A percentile compares a stretch with the other conserved stretches of the same genome.
phyloP scores from a whole-genome alignment of 2,329 filamentous ascomycete species.

The Colletotrichum tropicicola region DNA sequence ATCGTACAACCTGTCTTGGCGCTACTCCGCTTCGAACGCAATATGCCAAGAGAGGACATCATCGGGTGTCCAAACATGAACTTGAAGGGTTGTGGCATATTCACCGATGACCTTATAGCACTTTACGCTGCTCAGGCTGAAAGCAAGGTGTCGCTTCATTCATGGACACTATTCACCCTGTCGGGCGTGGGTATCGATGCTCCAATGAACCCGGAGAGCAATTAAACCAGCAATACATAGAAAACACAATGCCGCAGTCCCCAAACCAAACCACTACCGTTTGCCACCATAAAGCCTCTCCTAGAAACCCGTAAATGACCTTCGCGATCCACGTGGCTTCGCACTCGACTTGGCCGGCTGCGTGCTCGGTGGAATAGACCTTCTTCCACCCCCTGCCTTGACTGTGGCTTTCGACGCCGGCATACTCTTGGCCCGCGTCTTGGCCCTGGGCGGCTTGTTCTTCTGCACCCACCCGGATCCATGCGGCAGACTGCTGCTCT shows the following conservation, averaged over 20 bases:
- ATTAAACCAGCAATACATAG: neutral
- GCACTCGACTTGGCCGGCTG: neutral
- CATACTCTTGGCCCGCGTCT: slow-evolving; percentile 10
- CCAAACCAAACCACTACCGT: neutral
- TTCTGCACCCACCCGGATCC: slow-evolving; percentile 34
- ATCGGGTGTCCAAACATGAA: too few relatives aligned
- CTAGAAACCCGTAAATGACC: slow-evolving; percentile 9
- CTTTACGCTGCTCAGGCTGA: too few relatives aligned
- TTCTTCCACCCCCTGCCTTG: neutral
- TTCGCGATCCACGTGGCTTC: neutral
- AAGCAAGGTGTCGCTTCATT: neutral
- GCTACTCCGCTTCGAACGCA: neutral
- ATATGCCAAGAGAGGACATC: neutral
- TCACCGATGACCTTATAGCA: too few relatives aligned
- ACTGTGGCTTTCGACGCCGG: neutral
- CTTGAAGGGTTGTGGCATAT: too few relatives aligned
- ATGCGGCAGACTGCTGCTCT: slow-evolving; percentile 23
- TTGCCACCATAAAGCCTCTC: neutral
- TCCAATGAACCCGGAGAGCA: neutral
- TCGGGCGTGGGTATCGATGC: neutral
- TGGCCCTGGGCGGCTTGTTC: neutral
- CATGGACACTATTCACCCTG: neutral
- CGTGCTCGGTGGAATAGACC: neutral
- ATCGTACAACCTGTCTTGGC: neutral
- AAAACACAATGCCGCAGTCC: neutral